Conservation (phyloP, 345 rosid genomes). For the Citrus maxima region DNA sequence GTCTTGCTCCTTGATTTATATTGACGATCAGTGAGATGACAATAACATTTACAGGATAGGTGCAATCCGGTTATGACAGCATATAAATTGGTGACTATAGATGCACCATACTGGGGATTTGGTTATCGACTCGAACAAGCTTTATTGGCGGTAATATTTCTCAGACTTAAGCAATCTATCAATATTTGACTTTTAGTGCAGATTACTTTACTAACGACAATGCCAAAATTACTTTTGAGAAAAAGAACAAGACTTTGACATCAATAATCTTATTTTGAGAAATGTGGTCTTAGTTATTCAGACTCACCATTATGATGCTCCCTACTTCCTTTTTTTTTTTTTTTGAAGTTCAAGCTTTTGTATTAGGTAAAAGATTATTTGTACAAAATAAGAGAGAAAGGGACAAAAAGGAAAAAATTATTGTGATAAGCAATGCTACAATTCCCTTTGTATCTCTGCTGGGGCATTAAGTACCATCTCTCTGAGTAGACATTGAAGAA, state of each 20-base stretch:
- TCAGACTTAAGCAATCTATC: not conserved
- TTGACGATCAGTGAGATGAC: not conserved
- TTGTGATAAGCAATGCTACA: not conserved
- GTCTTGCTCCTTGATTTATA: not conserved
- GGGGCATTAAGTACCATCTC: not conserved
- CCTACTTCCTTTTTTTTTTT: not conserved
- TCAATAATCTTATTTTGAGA: not conserved
- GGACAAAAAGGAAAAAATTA: not conserved
- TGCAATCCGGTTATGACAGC: constrained; percentile 69
- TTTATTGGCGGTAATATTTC: constrained; percentile 49
- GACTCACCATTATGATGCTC: not conserved
- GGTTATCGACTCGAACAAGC: constrained; percentile 73
- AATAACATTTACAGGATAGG: constrained; percentile 41
- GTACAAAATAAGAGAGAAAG: not conserved
- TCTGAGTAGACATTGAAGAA: not conserved
- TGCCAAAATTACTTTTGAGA: not conserved
- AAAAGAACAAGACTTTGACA: not conserved
- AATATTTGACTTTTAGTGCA: not conserved
- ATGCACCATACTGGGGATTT: constrained; percentile 80
- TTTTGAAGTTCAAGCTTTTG: not conserved
- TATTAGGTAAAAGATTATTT: not conserved
- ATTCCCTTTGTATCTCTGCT: not conserved
- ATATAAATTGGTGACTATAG: constrained; percentile 59
- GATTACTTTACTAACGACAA: not conserved
- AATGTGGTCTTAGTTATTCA: not conserved